These are phyloP conservation scores for Paecilomyces formosus DNA, from an alignment of 2,329 filamentous ascomycete species.

Conservation along the genomic window DNA sequence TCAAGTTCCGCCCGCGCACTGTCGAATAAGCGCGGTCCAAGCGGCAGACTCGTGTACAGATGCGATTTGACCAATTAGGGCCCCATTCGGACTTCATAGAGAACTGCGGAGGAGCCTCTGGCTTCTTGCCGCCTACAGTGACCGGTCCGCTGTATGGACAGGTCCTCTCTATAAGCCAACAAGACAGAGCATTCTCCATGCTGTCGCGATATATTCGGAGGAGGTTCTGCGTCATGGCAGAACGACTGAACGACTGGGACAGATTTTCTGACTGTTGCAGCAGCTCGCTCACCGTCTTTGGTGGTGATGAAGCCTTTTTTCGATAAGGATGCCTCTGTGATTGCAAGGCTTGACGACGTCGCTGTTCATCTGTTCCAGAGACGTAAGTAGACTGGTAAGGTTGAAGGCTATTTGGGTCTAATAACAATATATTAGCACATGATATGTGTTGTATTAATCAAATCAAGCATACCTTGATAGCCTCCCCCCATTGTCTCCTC, in stretches of 20 bases:
- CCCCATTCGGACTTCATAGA: constrained; percentile 21
- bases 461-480: neutral
- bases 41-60: constrained; percentile 36
- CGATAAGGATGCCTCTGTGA: neutral
- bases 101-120: neutral
- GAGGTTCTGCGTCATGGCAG: constrained; percentile 29
- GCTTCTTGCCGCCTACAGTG: constrained; percentile 8
- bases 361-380: neutral
- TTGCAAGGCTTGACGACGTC: neutral
- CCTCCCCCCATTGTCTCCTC: neutral
- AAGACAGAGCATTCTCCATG: constrained; percentile 38
- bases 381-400: neutral
- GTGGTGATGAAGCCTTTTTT: neutral
- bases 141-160: constrained; percentile 34
- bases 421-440: neutral
- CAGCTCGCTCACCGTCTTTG: neutral
- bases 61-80: constrained; percentile 35
- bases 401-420: neutral
- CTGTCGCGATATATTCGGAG: constrained; percentile 38
- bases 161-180: constrained; percentile 38
- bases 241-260: constrained; percentile 26
- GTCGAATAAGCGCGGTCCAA: constrained; percentile 32
- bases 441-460: neutral
- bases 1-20: constrained; percentile 30
- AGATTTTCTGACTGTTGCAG: constrained; percentile 15